phyloP scores from a whole-genome alignment of 768 basidiomycete species.

The Kwoniella europaea region DNA sequence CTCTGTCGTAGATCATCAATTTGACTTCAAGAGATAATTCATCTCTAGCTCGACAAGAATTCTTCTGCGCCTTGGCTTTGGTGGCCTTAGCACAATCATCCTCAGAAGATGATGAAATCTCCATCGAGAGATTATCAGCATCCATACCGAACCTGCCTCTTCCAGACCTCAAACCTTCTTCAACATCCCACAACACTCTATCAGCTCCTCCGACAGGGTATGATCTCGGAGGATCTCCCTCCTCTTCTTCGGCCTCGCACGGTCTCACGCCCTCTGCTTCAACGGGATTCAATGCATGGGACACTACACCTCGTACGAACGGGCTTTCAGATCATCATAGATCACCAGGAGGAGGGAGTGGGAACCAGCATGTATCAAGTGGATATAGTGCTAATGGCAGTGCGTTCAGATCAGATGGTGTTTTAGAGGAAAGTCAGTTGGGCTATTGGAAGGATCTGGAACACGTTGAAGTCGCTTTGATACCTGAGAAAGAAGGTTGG shows the following conservation, averaged over 20 bases:
- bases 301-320: slow-evolving; percentile 32
- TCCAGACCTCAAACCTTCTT: slow-evolving; percentile 27
- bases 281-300: slow-evolving; percentile 35
- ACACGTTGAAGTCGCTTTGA: slow-evolving; percentile 69
- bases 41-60: slow-evolving; percentile 81
- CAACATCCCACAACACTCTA: slow-evolving; percentile 10
- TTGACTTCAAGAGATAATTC: slow-evolving; percentile 59
- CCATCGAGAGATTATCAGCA: slow-evolving; percentile 41
- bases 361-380: slow-evolving; percentile 10
- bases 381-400: slow-evolving; percentile 28
- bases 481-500: slow-evolving; percentile 86
- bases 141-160: slow-evolving; percentile 39
- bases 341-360: not conserved
- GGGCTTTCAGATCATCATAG: slow-evolving; percentile 8
- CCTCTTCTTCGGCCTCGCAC: not conserved
- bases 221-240: not conserved
- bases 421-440: slow-evolving; percentile 64
- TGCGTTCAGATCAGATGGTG: slow-evolving; percentile 18
- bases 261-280: slow-evolving; percentile 15
- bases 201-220: slow-evolving; percentile 13
- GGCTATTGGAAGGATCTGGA: slow-evolving; percentile 91
- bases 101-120: slow-evolving; percentile 24
- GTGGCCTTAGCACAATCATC: slow-evolving; percentile 77
- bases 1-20: slow-evolving; percentile 75
- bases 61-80: slow-evolving; percentile 86